phyloP scores from a whole-genome alignment of 805 yeast genomes.

The Sporopachydermia quercuum region DNA sequence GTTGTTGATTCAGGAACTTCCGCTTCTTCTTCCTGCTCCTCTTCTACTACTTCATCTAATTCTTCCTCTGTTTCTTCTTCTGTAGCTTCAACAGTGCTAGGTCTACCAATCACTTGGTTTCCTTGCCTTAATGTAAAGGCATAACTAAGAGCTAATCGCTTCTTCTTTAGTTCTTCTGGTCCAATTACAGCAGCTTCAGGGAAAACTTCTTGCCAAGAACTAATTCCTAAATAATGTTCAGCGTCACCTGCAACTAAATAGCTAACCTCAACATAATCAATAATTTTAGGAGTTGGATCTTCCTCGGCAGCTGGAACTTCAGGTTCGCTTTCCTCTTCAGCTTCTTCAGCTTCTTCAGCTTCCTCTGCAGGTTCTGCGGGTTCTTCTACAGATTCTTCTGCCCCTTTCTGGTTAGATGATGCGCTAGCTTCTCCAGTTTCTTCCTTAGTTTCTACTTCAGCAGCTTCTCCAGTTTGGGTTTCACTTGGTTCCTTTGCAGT shows the following conservation, averaged over 20 bases:
- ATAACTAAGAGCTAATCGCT: slow-evolving; percentile 7
- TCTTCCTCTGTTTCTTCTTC: slow-evolving; percentile 1
- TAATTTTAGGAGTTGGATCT: neutral
- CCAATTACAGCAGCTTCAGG: slow-evolving; percentile 43
- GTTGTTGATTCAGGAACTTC: too few species aligned
- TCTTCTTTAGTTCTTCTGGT: slow-evolving; percentile 21
- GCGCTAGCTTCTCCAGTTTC: neutral
- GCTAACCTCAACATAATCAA: slow-evolving; percentile 8
- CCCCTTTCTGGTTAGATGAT: neutral
- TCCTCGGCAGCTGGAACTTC: neutral
- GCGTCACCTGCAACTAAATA: slow-evolving; percentile 43
- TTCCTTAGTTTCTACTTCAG: neutral
- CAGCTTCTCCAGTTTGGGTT: neutral
- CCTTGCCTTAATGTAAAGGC: neutral
- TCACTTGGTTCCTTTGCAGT: slow-evolving; percentile 7
- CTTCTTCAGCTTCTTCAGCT: neutral
- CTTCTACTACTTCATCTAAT: neutral
- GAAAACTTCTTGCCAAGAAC: slow-evolving; percentile 31
- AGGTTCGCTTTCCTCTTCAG: neutral
- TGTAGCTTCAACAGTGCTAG: neutral
- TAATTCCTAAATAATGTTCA: slow-evolving; percentile 52
- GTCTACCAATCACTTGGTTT: slow-evolving; percentile 4
- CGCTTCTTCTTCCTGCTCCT: neutral
- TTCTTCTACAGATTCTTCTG: neutral
- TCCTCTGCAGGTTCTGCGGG: neutral